Evolutionary conservation across 371 early-diverging fungal species (phyloP), one percentile per base, ranked within the genome.

Genomic region (Actinomortierella wolfii): DNA sequence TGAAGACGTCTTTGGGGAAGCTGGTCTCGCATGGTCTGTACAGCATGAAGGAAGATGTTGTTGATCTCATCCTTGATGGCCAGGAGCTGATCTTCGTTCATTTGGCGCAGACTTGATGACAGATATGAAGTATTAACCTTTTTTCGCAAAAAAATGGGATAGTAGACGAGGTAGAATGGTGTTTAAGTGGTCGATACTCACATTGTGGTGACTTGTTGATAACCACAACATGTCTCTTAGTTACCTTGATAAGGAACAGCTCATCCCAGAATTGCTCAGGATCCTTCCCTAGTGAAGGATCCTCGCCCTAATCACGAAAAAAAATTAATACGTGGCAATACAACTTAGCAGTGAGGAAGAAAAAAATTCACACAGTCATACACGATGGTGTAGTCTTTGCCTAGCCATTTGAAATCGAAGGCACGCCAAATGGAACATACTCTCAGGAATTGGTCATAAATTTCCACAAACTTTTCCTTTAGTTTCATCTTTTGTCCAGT

Each of bases 401-500:
- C 9, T 8, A 3, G 18, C 3, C 21, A 9, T 21, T 9, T 18
- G 24, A 8, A 21, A n/a, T n/a, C 13, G 45, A 46, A 48, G 21
- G 39, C 39, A 17, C 40, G 43, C 39, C 15, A 24, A 26, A n/a
- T 18, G 15, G 21, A n/a, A 25, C 61, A 49, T 80, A 85, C 85
- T 52, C 76, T 71, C 43, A 85, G 74, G 23, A 85, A 55, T 28
- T 66, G 60, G 61, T 82, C 81, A 44, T 76, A 82, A 34, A 80
- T 59, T 64, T 79, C 81, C 24, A 81, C 81, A 76, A 81, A 82
- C 64, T 85, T 85, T 45, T 85, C 83, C 68, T 82, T 83, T 45
- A 82, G 71, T 51, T 66, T 73, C 67, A 73, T 73, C 51, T 62
- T 66, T 53, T 66, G 73, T 2, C 73, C 73, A 1, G 47, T 42